Evolutionary conservation across 176 grass and related monocot species (phyloP), one percentile per base, ranked within the genome.

Genomic region (Oropetium thomaeum): DNA sequence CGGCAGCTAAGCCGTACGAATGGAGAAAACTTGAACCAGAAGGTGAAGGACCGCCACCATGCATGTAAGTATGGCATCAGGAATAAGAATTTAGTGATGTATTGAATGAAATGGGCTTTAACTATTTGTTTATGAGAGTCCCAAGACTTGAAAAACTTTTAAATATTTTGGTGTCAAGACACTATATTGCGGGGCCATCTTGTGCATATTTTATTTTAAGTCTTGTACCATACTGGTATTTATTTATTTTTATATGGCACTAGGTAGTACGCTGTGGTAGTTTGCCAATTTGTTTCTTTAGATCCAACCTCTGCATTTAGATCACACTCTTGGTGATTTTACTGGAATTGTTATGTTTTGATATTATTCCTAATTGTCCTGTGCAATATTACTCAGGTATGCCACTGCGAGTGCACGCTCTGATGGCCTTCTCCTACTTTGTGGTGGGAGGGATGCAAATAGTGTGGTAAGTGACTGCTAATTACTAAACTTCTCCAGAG

Each of bases 1-100:
- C 96, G 17, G 96, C 96, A 62, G 96, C 96, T 60, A 99, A 99
- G 73, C 96, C 96, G 79, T 99, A 99, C 35, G 92, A 99, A 78
- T 99, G 96, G 96, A 90, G 96, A 66, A 99, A 99, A 87, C 89
- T 99, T 81, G 96, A 99, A 84, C 96, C 96, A 16, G 96, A 99
- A 87, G 96, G 96, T 67, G 96, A 99, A 84, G 96, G 92, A 41
- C 96, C 96, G 13, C 96, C 96, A 27, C 96, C 96, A 71, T 99
- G 96, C 96, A 99, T 99, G 96, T 99, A 89, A 96, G 89, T 92
- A 62, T 59, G 55, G 30, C 48, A 77, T 52, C 10, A 29, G 49
- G 45, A 59, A 76, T 0, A 30, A 20, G 11, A 38, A 71, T 69
- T 62, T 63, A 20, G 15, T 73, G 26, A 20, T 63, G 26, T 44